Evolutionary conservation across 1,284 basidiomycete genomes (phyloP).

Genomic region (Moesziomyces sp.): DNA sequence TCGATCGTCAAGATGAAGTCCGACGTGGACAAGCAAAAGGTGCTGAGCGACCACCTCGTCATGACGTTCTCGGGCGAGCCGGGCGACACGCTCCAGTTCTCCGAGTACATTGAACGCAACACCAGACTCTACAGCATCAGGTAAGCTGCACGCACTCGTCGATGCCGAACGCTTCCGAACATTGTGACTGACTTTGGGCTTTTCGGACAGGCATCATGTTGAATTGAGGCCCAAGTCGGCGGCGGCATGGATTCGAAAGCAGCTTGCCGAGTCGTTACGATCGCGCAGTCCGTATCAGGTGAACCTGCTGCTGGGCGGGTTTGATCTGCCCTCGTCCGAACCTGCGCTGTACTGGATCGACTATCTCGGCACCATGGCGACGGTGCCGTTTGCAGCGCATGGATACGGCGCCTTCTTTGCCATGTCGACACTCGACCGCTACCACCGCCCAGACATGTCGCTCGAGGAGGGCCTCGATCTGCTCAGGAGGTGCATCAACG

Average conservation of each 20-base stretch:
- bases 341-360: slow-evolving; percentile 94
- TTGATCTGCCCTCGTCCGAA: slow-evolving; percentile 75
- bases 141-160: slow-evolving; percentile 66
- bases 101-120: slow-evolving; percentile 95
- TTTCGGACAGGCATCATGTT: slow-evolving; percentile 71
- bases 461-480: slow-evolving; percentile 86
- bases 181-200: no score
- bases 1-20: slow-evolving; percentile 98
- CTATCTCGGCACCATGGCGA: slow-evolving; percentile 87
- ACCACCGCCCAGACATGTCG: slow-evolving; percentile 81
- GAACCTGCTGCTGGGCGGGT: slow-evolving; percentile 91
- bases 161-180: no score
- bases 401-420: slow-evolving; percentile 95
- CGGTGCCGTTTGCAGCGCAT: slow-evolving; percentile 93
- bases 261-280: slow-evolving; percentile 87
- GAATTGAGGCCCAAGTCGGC: slow-evolving; percentile 89
- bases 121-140: slow-evolving; percentile 95
- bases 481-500: slow-evolving; percentile 85
- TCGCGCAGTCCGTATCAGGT: slow-evolving; percentile 89
- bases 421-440: slow-evolving; percentile 84
- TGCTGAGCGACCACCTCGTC: slow-evolving; percentile 86
- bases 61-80: slow-evolving; percentile 94
- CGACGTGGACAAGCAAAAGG: slow-evolving; percentile 97
- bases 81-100: slow-evolving; percentile 96
- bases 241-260: slow-evolving; percentile 91